Evolutionary conservation across 106 monocot genomes (phyloP).

Genomic region (Acanthochlamys bracteata): DNA sequence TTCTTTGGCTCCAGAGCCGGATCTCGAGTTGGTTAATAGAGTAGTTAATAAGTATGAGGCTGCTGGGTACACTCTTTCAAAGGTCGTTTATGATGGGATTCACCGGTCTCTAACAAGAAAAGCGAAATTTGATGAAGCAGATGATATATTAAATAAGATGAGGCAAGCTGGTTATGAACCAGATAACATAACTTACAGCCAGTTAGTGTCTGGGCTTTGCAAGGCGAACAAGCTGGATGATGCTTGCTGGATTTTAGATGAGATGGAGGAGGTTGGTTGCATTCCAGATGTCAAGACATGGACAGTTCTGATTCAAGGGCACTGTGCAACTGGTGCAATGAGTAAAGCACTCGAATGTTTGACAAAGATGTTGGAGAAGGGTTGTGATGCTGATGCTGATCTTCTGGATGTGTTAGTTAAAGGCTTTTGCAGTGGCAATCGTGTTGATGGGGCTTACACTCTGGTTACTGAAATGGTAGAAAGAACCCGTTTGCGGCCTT

Average conservation of each 20-base stretch:
- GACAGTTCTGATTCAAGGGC: slow-evolving; percentile 83
- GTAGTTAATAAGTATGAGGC: slow-evolving; percentile 74
- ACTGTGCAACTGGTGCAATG: slow-evolving; percentile 43
- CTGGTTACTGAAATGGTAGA: slow-evolving; percentile 54
- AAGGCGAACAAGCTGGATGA: slow-evolving; percentile 70
- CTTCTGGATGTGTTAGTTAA: slow-evolving; percentile 67
- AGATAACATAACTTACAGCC: slow-evolving; percentile 92
- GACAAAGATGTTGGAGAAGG: slow-evolving; percentile 55
- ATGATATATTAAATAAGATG: slow-evolving; percentile 67
- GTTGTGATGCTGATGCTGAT: slow-evolving; percentile 48
- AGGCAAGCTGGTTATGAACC: slow-evolving; percentile 53
- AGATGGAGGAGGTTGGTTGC: slow-evolving; percentile 54
- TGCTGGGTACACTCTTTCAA: slow-evolving; percentile 51
- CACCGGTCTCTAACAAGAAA: slow-evolving; percentile 65
- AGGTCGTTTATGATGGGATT: slow-evolving; percentile 84
- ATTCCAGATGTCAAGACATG: slow-evolving; percentile 87
- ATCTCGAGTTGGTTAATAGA: slow-evolving; percentile 55
- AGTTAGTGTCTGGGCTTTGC: slow-evolving; percentile 81
- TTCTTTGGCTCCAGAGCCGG: slow-evolving; percentile 31
- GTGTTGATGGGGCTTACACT: slow-evolving; percentile 29
- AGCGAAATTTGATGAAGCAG: slow-evolving; percentile 59
- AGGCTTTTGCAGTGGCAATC: slow-evolving; percentile 42
- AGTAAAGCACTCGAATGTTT: slow-evolving; percentile 52
- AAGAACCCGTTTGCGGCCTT: slow-evolving; percentile 43
- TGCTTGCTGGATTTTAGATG: slow-evolving; percentile 59